Percentiles rank a stretch among this genome's conserved stretches.
Evolutionary conservation across 139 green algal species (phyloP).

Genomic region (Nannochloris sp.): DNA sequence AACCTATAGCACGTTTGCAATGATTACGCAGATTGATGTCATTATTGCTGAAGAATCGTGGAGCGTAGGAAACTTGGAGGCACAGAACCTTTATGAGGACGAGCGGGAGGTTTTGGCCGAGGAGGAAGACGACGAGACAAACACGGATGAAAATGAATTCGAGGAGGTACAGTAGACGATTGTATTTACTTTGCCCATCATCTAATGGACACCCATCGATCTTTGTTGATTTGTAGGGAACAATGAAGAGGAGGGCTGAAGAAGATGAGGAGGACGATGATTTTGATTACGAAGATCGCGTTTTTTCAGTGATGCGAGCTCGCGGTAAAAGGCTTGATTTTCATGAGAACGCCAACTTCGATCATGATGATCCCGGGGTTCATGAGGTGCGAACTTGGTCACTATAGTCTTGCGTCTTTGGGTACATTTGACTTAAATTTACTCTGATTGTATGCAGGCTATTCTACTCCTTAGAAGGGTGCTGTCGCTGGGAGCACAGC

Average conservation of each 20-base stretch:
- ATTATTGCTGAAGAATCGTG: conserved; percentile 4
- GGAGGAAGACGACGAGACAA: conserved; percentile 6
- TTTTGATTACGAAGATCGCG: conserved; percentile 5
- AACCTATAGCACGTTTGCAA: no score
- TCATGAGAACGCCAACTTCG: background rate
- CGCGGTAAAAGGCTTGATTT: background rate
- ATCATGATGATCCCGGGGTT: background rate
- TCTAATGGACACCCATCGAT: background rate
- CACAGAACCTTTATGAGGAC: background rate
- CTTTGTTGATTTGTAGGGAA: no score
- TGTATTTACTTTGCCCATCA: background rate
- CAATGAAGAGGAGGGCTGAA: background rate
- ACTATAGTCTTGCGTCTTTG: no score
- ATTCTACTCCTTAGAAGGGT: background rate
- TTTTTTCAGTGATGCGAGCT: background rate
- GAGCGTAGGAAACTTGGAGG: background rate
- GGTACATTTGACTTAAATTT: no score
- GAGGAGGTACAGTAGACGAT: background rate
- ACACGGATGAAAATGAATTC: background rate
- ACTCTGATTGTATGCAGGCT: background rate
- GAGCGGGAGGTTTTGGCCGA: background rate
- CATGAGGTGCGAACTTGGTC: background rate
- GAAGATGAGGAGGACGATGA: conserved; percentile 4
- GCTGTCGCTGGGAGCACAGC: background rate
- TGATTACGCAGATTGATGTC: background rate